Conservation (phyloP, 208 protist species). For the Naegleria gruberi region DNA sequence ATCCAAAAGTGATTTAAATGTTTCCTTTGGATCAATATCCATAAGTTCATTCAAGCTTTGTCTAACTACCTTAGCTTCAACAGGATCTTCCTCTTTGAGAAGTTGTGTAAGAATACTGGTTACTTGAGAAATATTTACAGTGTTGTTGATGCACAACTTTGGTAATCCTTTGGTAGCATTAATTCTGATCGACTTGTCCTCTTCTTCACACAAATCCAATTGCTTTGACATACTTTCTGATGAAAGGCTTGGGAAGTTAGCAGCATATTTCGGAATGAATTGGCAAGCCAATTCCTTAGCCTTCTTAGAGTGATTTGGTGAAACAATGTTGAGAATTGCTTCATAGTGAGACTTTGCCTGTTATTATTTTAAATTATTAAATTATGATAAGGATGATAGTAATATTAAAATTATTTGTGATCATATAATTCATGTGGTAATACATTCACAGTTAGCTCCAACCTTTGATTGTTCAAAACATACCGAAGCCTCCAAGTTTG, state of each 20-base stretch:
- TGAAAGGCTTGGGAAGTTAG: neutral
- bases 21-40: neutral
- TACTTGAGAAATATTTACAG: neutral
- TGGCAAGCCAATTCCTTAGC: neutral
- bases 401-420: neutral
- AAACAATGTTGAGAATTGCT: neutral
- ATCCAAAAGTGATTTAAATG: neutral
- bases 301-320: neutral
- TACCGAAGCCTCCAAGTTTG: neutral
- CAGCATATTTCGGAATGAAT: conserved; percentile 5
- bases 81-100: neutral
- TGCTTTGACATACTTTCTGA: neutral
- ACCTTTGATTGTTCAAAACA: neutral
- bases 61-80: neutral
- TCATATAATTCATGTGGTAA: neutral
- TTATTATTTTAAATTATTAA: neutral
- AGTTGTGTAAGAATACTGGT: neutral
- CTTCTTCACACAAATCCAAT: conserved; percentile 14
- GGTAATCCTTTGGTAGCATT: neutral
- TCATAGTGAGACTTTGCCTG: neutral
- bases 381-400: neutral
- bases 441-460: neutral
- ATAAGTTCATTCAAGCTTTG: neutral
- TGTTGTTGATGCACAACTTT: neutral
- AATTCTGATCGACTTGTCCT: neutral